These are phyloP conservation scores for Didymella pomorum DNA, from an alignment of 2,329 filamentous ascomycete species.

Conservation along the genomic window DNA sequence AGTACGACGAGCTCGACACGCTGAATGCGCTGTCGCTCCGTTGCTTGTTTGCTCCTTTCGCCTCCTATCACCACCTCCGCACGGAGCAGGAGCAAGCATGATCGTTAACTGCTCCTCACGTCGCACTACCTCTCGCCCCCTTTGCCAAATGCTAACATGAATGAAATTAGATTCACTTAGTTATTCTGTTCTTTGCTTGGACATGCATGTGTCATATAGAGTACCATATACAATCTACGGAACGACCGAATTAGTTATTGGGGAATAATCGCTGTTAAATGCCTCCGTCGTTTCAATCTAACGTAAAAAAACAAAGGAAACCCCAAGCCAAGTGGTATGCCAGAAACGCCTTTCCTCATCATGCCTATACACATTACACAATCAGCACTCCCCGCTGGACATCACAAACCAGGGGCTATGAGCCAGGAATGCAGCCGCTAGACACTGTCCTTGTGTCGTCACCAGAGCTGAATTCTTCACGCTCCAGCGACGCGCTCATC, in stretches of 20 bases:
- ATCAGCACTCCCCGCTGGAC: neutral
- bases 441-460: constrained; percentile 23
- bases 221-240: constrained; percentile 1
- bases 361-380: constrained; percentile 11
- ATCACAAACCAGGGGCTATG: neutral
- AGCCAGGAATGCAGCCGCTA: constrained; percentile 17
- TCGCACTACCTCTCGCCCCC: neutral
- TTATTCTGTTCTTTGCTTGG: neutral
- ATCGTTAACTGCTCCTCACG: neutral
- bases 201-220: neutral
- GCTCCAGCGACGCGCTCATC: constrained; percentile 25
- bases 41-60: neutral
- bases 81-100: neutral
- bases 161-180: too few species aligned
- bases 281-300: neutral
- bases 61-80: too few species aligned
- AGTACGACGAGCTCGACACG: neutral
- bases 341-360: constrained; percentile 16
- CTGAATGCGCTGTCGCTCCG: neutral
- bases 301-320: constrained; percentile 3
- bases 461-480: constrained; percentile 8
- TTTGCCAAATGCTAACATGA: neutral
- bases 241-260: neutral
- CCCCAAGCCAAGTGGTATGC: constrained; percentile 9
- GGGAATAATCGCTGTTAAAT: constrained; percentile 12